Evolutionary conservation across 768 basidiomycete species (phyloP).

Genomic region (Auriscalpium orientale): DNA sequence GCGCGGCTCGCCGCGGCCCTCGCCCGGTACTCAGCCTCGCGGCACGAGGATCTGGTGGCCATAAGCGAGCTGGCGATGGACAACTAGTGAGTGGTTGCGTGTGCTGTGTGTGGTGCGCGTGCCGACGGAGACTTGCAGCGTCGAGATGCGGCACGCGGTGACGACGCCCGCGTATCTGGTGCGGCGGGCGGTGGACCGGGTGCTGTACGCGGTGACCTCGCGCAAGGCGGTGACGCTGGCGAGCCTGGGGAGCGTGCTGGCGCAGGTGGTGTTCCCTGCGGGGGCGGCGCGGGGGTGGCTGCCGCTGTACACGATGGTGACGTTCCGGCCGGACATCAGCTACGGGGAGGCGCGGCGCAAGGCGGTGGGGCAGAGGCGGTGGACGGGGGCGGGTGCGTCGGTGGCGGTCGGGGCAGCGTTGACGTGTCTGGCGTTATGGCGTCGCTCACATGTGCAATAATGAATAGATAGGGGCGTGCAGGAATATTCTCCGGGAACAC

Average conservation of each 20-base stretch:
- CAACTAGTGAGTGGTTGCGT: constrained; percentile 91
- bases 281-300: constrained; percentile 71
- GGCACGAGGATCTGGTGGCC: constrained; percentile 84
- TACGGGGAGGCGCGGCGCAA: constrained; percentile 75
- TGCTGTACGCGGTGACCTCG: constrained; percentile 58
- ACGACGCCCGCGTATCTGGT: constrained; percentile 74
- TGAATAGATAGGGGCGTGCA: constrained; percentile 12
- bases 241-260: constrained; percentile 32
- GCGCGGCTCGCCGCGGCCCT: constrained; percentile 58
- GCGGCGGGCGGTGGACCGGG: constrained; percentile 71
- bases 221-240: constrained; percentile 38
- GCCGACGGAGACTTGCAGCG: too few relatives aligned
- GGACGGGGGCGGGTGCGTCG: constrained; percentile 32
- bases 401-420: constrained; percentile 6
- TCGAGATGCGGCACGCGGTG: constrained; percentile 92
- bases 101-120: constrained; percentile 14
- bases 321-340: constrained; percentile 91
- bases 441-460: constrained; percentile 4
- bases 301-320: constrained; percentile 95
- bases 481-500: constrained; percentile 10
- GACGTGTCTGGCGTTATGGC: constrained; percentile 14
- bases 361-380: constrained; percentile 58
- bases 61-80: constrained; percentile 91
- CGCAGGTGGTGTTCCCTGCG: constrained; percentile 25
- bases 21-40: constrained; percentile 67